A percentile compares a stretch with the other conserved stretches of the same genome.
These are phyloP conservation scores for Krasilnikovozyma curviuscula DNA, from an alignment of 768 basidiomycete genomes.

Conservation along the genomic window DNA sequence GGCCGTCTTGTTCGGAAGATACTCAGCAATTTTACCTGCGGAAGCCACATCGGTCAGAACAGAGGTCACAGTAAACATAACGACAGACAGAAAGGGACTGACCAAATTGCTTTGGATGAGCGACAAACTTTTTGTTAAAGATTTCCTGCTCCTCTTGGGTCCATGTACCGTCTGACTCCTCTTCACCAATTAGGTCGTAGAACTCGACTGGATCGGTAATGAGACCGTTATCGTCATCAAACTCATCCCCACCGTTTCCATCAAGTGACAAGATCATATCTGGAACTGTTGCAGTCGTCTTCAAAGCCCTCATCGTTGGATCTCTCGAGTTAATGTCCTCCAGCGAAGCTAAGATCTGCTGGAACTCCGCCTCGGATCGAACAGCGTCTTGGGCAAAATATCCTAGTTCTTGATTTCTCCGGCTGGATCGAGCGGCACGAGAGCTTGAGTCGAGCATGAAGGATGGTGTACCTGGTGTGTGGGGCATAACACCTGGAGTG, in stretches of 20 bases:
- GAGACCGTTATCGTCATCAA: conserved; percentile 67
- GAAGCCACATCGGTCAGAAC: neutral
- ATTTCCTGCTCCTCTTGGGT: conserved; percentile 60
- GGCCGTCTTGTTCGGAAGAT: conserved; percentile 62
- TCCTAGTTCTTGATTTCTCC: conserved; percentile 2
- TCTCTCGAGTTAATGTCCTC: conserved; percentile 87
- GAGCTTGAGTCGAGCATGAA: conserved; percentile 2
- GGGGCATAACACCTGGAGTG: too few relatives aligned
- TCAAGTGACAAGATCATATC: conserved; percentile 78
- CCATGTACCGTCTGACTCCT: conserved; percentile 56
- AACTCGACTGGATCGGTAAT: conserved; percentile 59
- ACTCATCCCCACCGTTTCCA: conserved; percentile 33
- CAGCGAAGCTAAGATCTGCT: conserved; percentile 85
- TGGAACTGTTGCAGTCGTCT: conserved; percentile 69
- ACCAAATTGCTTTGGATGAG: conserved; percentile 78
- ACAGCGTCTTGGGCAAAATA: conserved; percentile 44
- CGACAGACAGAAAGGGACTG: neutral
- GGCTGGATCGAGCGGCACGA: too few relatives aligned
- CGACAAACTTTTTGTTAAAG: conserved; percentile 63
- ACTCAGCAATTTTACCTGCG: conserved; percentile 51
- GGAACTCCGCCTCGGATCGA: conserved; percentile 87
- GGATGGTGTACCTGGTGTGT: too few relatives aligned
- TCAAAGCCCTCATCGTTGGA: conserved; percentile 63
- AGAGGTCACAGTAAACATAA: neutral
- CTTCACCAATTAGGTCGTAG: conserved; percentile 42